Percentiles rank a stretch among this genome's conserved stretches.
Conservation (phyloP, 192 early-diverging fungal genomes). For the Kickxella alabastrina region DNA sequence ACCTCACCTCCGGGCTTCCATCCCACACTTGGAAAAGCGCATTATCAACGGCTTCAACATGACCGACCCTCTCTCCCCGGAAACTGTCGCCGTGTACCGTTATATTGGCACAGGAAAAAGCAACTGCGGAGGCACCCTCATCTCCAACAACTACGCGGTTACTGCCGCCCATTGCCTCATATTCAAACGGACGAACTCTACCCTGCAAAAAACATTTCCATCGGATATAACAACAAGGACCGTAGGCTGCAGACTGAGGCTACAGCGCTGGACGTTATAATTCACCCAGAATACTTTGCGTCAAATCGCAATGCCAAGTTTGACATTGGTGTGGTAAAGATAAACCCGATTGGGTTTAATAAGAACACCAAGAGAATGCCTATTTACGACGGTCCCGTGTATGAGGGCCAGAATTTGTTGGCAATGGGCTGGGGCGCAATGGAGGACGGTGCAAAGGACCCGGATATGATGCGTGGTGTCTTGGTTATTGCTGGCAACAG, state of each 20-base stretch:
- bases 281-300: constrained; percentile 20
- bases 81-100: constrained; percentile 9
- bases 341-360: constrained; percentile 14
- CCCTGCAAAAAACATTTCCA: constrained; percentile 10
- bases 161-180: constrained; percentile 42
- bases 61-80: constrained; percentile 14
- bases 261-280: constrained; percentile 2
- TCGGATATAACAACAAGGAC: constrained; percentile 26
- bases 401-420: constrained; percentile 18
- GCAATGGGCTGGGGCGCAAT: constrained; percentile 48
- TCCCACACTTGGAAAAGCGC: background rate
- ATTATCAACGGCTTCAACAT: background rate
- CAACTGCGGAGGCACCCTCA: constrained; percentile 40
- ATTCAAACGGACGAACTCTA: background rate
- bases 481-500: constrained; percentile 16
- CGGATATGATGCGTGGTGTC: constrained; percentile 26
- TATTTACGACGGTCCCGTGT: too few species aligned
- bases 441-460: constrained; percentile 11
- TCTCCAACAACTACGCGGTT: constrained; percentile 22
- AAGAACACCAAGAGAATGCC: constrained; percentile 8
- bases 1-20: too few species aligned
- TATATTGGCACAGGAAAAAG: background rate
- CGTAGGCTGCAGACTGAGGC: constrained; percentile 11
- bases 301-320: background rate
- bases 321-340: constrained; percentile 35